Conservation (phyloP, 306 rosid species). For the Rosa lucieae region DNA sequence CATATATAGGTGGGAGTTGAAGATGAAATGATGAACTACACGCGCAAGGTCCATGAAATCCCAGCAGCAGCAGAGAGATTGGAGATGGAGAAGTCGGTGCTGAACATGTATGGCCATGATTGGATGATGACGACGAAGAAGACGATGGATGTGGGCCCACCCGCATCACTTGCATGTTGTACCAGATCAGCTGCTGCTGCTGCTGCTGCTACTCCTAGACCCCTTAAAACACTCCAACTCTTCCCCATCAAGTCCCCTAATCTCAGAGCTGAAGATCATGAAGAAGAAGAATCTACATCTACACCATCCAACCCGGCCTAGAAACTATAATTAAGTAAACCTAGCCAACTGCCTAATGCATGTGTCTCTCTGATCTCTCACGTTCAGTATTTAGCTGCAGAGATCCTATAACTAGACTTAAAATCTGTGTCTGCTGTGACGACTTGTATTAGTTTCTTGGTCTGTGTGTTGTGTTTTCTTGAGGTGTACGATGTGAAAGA, state of each 20-base stretch:
- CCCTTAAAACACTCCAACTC: conserved; percentile 79
- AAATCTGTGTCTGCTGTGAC: conserved; percentile 10
- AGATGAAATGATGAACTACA: conserved; percentile 34
- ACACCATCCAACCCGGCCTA: conserved; percentile 13
- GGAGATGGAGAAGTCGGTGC: conserved; percentile 39
- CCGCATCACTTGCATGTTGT: conserved; percentile 27
- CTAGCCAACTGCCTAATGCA: not conserved
- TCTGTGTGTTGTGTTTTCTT: conserved; percentile 24
- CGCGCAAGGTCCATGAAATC: conserved; percentile 32
- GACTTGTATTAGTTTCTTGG: conserved; percentile 26
- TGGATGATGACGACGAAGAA: conserved; percentile 34
- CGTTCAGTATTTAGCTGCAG: not conserved
- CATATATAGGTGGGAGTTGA: conserved; percentile 42
- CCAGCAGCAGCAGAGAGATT: conserved; percentile 21
- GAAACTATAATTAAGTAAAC: not conserved
- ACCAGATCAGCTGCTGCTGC: not conserved
- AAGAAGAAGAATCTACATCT: conserved; percentile 37
- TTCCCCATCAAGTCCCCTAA: conserved; percentile 65
- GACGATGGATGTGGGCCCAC: conserved; percentile 36
- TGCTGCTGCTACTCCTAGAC: conserved; percentile 30
- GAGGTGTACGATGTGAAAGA: conserved; percentile 21
- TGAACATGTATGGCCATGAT: conserved; percentile 43
- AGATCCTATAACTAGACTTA: not conserved
- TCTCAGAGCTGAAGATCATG: conserved; percentile 25
- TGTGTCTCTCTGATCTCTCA: conserved; percentile 8